A percentile compares a stretch with the other conserved stretches of the same genome.
These are phyloP conservation scores for Scutellaria barbata DNA, from an alignment of 257 asterid genomes.

Conservation along the genomic window DNA sequence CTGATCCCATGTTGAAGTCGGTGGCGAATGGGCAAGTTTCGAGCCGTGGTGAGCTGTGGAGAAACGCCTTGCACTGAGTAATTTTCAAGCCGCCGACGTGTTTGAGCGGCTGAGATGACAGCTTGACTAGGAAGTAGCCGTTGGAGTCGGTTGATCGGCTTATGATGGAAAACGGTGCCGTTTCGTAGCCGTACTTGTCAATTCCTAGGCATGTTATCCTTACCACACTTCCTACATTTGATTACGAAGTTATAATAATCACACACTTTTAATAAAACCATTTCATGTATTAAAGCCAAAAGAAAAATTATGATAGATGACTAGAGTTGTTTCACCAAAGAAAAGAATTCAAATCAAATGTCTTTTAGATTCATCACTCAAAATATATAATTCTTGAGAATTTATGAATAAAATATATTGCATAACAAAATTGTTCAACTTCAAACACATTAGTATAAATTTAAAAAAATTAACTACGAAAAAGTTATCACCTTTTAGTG, in stretches of 20 bases:
- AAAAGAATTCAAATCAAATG: too few species aligned
- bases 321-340: too few species aligned
- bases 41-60: slow-evolving; percentile 53
- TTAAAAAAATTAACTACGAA: background rate
- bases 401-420: too few species aligned
- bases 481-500: slow-evolving; percentile 52
- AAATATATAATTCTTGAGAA: too few species aligned
- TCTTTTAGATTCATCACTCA: too few species aligned
- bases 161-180: slow-evolving; percentile 57
- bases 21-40: slow-evolving; percentile 42
- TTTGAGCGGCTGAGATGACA: slow-evolving; percentile 38
- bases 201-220: slow-evolving; percentile 59
- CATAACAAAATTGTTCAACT: too few species aligned
- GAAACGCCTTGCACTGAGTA: slow-evolving; percentile 57
- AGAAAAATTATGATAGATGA: too few species aligned
- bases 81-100: slow-evolving; percentile 46
- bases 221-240: slow-evolving; percentile 48
- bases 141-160: slow-evolving; percentile 52
- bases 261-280: too few species aligned
- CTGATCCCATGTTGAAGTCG: slow-evolving; percentile 39
- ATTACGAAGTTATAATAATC: too few species aligned
- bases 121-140: slow-evolving; percentile 59
- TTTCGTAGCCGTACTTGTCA: slow-evolving; percentile 57
- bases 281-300: too few species aligned
- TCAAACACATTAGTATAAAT: too few species aligned